Evolutionary conservation across 2,329 filamentous ascomycete genomes (phyloP), one percentile per base, ranked within the genome.

Genomic region (Stachybotrys chartarum): DNA sequence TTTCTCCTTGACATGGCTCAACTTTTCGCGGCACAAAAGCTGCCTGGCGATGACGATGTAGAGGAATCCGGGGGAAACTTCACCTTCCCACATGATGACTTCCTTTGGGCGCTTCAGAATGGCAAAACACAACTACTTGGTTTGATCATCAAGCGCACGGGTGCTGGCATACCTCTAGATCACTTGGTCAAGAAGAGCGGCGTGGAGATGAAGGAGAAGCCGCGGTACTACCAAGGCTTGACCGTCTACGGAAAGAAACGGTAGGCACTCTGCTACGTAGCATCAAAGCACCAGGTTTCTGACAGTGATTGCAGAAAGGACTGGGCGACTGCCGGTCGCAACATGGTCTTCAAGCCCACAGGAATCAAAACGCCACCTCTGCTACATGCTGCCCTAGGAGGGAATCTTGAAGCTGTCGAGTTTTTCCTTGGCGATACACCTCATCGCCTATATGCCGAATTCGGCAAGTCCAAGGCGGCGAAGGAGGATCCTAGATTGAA

Each of bases 341-440:
- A 74, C 32, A 66, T 75, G 39, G 69, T 75, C 5, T 62, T 66
- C 12, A 72, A 66, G 46, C 63, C 70, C 4, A 69, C 67, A 0
- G 78, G 76, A 10, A 65, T 72, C 52, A 72, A 74, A 39, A 75
- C 72, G 0, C 80, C 85, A 3, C 88, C 86, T 3, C 70, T 89
- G 8, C 75, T 89, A 1, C 71, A 78, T 57, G 84, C 85, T 49
- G 84, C 82, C 12, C 62, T 72, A 8, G 61, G 63, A 2, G 83
- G 84, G 3, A 86, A 76, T 18, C 66, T 93, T n/a, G 81, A 86
- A 45, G 79, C 80, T 17, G 82, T 90, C 0, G 85, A 94, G 64
- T 95, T 88, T 83, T 90, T 93, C 67, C 70, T 91, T 55, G 85
- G 87, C 56, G 87, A 90, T 58, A 80, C 82, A 1, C 88, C 90